These are phyloP conservation scores for Cryphonectria radicalis DNA, from an alignment of 2,329 filamentous ascomycete species.

Conservation along the genomic window DNA sequence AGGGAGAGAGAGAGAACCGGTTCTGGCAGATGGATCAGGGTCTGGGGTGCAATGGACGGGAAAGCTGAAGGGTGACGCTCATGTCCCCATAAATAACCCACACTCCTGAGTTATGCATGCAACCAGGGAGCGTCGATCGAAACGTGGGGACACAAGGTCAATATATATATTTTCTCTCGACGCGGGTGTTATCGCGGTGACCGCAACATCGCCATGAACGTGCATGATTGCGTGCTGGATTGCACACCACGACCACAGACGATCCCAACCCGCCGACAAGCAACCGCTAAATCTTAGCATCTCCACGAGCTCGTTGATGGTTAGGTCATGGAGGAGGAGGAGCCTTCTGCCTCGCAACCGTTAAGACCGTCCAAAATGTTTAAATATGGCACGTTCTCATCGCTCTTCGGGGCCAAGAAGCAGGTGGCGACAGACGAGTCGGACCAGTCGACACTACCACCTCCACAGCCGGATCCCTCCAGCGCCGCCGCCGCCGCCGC, in stretches of 20 bases:
- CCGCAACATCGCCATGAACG: constrained; percentile 21
- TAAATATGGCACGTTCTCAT: constrained; percentile 19
- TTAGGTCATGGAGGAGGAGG: constrained; percentile 6
- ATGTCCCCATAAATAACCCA: constrained; percentile 12
- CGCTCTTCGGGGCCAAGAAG: constrained; percentile 9
- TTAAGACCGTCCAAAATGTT: constrained; percentile 13
- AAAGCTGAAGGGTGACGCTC: constrained; percentile 10
- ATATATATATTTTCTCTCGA: constrained; percentile 7
- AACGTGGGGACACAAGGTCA: constrained; percentile 8
- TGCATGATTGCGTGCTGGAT: constrained; percentile 27
- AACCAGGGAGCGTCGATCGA: background rate
- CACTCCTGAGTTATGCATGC: constrained; percentile 12
- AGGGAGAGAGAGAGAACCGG: background rate
- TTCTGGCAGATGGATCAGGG: background rate
- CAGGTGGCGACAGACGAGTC: background rate
- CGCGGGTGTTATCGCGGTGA: background rate
- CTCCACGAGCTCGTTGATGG: background rate
- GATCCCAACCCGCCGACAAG: background rate
- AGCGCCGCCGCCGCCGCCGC: background rate
- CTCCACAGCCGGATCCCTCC: constrained; percentile 2
- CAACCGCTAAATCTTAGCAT: background rate
- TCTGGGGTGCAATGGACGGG: background rate
- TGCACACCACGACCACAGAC: background rate
- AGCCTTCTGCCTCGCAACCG: background rate
- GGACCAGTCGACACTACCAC: background rate